phyloP scores from a whole-genome alignment of 108 stramenopile species.

The Cyclotella kingstonii region DNA sequence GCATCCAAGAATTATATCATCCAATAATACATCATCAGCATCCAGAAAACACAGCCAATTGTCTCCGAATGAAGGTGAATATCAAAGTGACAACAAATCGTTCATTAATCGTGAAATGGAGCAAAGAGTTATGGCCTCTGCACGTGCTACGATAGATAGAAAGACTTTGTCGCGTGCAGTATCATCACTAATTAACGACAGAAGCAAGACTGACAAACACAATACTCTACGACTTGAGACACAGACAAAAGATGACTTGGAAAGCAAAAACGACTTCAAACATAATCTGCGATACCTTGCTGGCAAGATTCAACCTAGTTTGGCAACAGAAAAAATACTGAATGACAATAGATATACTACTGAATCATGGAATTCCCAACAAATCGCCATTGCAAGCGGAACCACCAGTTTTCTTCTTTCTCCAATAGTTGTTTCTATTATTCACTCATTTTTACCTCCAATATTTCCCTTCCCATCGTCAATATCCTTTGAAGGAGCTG shows the following conservation, averaged over 20 bases:
- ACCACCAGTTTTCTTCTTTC: constrained; percentile 31
- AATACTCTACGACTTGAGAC: neutral
- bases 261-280: neutral
- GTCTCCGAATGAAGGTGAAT: neutral
- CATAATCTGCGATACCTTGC: constrained; percentile 7
- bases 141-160: constrained; percentile 20
- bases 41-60: too few relatives aligned
- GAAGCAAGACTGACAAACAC: neutral
- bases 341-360: constrained; percentile 6
- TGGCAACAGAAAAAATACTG: neutral
- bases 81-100: neutral
- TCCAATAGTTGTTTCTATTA: constrained; percentile 29
- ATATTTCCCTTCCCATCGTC: constrained; percentile 41
- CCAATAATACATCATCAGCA: neutral
- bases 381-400: constrained; percentile 45
- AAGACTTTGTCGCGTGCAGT: constrained; percentile 35
- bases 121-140: constrained; percentile 31
- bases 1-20: neutral
- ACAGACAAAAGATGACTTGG: too few relatives aligned
- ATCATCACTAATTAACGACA: constrained; percentile 12
- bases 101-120: constrained; percentile 36
- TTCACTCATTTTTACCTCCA: constrained; percentile 36
- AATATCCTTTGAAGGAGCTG: constrained; percentile 40
- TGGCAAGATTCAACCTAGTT: neutral
- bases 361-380: constrained; percentile 30